A percentile compares a stretch with the other conserved stretches of the same genome.
These are phyloP conservation scores for Alternaria sp. DNA, from an alignment of 2,329 filamentous ascomycete species.

Conservation along the genomic window DNA sequence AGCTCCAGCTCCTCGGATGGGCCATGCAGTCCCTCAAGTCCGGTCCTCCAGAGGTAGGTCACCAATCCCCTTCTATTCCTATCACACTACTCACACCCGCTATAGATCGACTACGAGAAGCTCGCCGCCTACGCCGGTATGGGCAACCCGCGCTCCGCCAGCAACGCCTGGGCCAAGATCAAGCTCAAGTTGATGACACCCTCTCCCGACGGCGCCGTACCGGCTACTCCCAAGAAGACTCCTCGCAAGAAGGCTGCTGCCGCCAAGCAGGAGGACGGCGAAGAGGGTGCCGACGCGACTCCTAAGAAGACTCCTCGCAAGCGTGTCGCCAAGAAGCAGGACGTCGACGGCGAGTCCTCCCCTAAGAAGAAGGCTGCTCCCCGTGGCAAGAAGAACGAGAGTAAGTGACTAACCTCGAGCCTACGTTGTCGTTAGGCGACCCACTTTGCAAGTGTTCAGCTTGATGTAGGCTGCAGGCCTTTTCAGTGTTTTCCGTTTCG, in stretches of 20 bases:
- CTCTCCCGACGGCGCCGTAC: slow-evolving; percentile 10
- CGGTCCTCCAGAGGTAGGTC: slow-evolving; percentile 42
- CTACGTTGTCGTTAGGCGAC: neutral
- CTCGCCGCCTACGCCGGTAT: slow-evolving; percentile 45
- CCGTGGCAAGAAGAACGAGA: slow-evolving; percentile 32
- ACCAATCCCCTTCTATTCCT: neutral
- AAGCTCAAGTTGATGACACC: slow-evolving; percentile 37
- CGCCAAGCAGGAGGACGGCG: slow-evolving; percentile 15
- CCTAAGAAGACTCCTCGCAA: slow-evolving; percentile 41
- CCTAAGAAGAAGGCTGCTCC: slow-evolving; percentile 41
- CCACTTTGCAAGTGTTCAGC: neutral
- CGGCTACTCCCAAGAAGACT: slow-evolving; percentile 32
- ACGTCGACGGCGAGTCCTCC: slow-evolving; percentile 36
- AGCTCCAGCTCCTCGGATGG: slow-evolving; percentile 44
- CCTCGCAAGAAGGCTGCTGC: slow-evolving; percentile 23
- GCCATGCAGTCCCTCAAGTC: slow-evolving; percentile 49
- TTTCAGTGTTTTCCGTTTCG: too few species aligned
- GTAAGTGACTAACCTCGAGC: slow-evolving; percentile 5
- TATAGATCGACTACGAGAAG: slow-evolving; percentile 47
- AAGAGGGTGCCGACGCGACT: slow-evolving; percentile 20
- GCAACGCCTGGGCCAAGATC: slow-evolving; percentile 48
- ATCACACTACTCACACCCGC: slow-evolving; percentile 9
- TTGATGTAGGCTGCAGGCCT: neutral
- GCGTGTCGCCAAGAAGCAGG: slow-evolving; percentile 42
- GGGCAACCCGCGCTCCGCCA: slow-evolving; percentile 46